Evolutionary conservation across 208 protist species (phyloP).

Genomic region (Acanthamoeba divionensis): DNA sequence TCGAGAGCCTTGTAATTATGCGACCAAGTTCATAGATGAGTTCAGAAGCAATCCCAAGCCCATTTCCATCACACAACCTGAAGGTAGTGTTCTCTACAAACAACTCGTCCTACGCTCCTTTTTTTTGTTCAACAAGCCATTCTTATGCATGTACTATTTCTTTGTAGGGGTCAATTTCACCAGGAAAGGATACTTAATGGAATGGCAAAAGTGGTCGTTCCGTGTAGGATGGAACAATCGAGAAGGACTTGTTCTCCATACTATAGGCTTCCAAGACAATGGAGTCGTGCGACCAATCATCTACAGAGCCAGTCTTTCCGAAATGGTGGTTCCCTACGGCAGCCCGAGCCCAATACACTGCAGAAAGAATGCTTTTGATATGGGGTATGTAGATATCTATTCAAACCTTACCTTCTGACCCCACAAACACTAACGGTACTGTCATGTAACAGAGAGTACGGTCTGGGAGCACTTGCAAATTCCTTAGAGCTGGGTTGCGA

Average conservation of each 20-base stretch:
- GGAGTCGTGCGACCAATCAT: not conserved
- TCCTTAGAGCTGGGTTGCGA: constrained; percentile 56
- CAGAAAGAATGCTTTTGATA: constrained; percentile 13
- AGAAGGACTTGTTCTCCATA: constrained; percentile 64
- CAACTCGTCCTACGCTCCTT: not conserved
- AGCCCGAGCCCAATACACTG: not conserved
- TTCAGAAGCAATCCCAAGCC: constrained; percentile 54
- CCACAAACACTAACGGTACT: not conserved
- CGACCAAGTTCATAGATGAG: constrained; percentile 21
- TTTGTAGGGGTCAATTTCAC: constrained; percentile 5
- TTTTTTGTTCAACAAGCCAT: not conserved
- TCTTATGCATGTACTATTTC: not conserved
- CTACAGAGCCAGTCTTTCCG: constrained; percentile 42
- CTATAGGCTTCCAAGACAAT: constrained; percentile 32
- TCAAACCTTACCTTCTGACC: not conserved
- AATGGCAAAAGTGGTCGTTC: constrained; percentile 62
- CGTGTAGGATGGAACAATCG: constrained; percentile 30
- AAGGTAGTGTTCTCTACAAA: not conserved
- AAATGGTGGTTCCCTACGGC: constrained; percentile 66
- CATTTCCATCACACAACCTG: constrained; percentile 58
- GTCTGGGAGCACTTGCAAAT: constrained; percentile 53
- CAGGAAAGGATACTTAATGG: constrained; percentile 54
- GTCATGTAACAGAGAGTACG: constrained; percentile 50
- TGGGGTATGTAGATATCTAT: not conserved
- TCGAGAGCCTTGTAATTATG: constrained; percentile 5